phyloP scores from a whole-genome alignment of 371 early-diverging fungal genomes.

The Mortierella sp. region DNA sequence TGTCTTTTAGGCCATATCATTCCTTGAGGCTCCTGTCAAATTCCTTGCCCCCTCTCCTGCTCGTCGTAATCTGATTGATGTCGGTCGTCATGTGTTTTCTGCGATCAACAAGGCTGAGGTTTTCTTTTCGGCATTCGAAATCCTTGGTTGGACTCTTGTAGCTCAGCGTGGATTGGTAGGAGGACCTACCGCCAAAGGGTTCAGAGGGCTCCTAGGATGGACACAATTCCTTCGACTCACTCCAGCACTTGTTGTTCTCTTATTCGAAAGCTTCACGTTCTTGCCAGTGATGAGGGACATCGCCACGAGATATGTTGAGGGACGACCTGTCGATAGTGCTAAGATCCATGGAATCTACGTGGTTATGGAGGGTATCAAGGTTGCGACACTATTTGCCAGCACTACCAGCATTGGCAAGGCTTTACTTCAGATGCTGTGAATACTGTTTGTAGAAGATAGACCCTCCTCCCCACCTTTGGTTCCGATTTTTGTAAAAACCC shows the following conservation, averaged over 20 bases:
- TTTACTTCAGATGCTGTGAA: slow-evolving; percentile 12
- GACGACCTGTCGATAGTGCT: slow-evolving; percentile 20
- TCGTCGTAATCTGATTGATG: slow-evolving; percentile 42
- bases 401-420: slow-evolving; percentile 27
- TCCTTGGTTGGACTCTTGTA: slow-evolving; percentile 44
- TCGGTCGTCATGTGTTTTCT: slow-evolving; percentile 57
- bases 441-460: not conserved
- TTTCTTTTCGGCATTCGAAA: slow-evolving; percentile 39
- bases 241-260: slow-evolving; percentile 37
- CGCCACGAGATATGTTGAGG: slow-evolving; percentile 37
- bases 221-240: slow-evolving; percentile 20
- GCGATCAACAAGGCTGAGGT: slow-evolving; percentile 55
- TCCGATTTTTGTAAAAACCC: not conserved
- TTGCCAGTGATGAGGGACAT: slow-evolving; percentile 31
- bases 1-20: slow-evolving; percentile 44
- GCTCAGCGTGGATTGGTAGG: slow-evolving; percentile 25
- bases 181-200: not conserved
- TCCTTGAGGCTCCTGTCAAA: slow-evolving; percentile 55
- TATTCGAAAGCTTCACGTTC: slow-evolving; percentile 37
- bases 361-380: slow-evolving; percentile 29
- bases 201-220: slow-evolving; percentile 9
- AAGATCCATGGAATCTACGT: slow-evolving; percentile 47
- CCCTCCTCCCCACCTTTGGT: too few relatives aligned
- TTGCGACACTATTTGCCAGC: slow-evolving; percentile 12
- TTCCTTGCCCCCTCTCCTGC: slow-evolving; percentile 47